Evolutionary conservation across 176 grass and related monocot species (phyloP).

Genomic region (Raddia guianensis): DNA sequence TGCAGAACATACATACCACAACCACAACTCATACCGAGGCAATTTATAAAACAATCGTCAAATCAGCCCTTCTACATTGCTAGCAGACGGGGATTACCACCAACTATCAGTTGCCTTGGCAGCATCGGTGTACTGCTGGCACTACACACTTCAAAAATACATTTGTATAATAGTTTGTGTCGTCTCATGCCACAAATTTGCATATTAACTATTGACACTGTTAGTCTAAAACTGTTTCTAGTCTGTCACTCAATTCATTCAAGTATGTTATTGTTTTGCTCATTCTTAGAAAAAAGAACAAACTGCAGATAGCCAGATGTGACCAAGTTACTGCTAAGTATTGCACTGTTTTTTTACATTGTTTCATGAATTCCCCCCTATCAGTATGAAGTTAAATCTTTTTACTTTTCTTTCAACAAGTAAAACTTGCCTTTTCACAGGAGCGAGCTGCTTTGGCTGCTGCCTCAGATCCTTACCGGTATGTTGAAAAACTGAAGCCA

Average conservation of each 20-base stretch:
- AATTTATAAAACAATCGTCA: neutral
- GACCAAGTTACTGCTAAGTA: neutral
- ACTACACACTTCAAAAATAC: too few species aligned
- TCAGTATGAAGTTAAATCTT: slow-evolving; percentile 13
- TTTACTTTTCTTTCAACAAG: neutral
- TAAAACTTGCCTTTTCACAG: slow-evolving; percentile 35
- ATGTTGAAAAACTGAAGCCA: slow-evolving; percentile 91
- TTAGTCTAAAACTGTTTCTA: too few species aligned
- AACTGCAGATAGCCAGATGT: neutral
- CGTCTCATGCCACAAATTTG: too few species aligned
- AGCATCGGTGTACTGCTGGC: too few species aligned
- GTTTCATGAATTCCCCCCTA: neutral
- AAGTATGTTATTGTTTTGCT: neutral
- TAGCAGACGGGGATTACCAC: too few species aligned
- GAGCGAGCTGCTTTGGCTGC: slow-evolving; percentile 83
- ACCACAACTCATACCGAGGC: neutral
- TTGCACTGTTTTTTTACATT: neutral
- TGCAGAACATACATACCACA: too few species aligned
- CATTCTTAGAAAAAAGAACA: neutral
- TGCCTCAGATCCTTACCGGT: slow-evolving; percentile 78
- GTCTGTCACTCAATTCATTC: too few species aligned
- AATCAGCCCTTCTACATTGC: neutral
- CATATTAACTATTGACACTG: too few species aligned
- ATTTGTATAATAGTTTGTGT: too few species aligned
- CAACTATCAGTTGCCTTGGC: too few species aligned